These are phyloP conservation scores for Salvia hispanica DNA, from an alignment of 257 asterid species.

Conservation along the genomic window DNA sequence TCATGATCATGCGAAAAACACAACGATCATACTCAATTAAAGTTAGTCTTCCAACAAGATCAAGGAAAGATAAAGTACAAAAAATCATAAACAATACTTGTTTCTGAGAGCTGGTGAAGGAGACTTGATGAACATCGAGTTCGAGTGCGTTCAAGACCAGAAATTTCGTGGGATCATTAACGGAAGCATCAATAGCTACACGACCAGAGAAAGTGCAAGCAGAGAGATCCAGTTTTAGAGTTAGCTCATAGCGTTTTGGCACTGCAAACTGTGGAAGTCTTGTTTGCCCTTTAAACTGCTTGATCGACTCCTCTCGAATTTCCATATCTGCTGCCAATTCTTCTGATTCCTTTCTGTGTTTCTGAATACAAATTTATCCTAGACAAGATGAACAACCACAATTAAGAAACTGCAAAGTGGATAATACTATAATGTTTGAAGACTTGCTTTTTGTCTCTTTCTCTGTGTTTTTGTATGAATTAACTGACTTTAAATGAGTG, in stretches of 20 bases:
- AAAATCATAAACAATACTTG: not conserved
- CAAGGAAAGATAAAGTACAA: not conserved
- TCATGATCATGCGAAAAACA: not conserved
- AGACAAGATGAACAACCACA: not conserved
- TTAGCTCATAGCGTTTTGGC: conserved; percentile 44
- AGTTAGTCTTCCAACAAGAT: not conserved
- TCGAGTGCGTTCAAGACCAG: conserved; percentile 38
- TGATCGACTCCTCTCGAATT: conserved; percentile 25
- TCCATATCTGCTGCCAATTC: conserved; percentile 21
- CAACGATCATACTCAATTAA: not conserved
- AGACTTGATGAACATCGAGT: conserved; percentile 32
- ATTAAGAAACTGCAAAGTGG: not conserved
- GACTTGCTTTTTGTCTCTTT: not conserved
- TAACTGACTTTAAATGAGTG: not conserved
- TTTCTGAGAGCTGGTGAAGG: conserved; percentile 30
- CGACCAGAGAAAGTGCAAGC: conserved; percentile 35
- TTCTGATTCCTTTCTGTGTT: not conserved
- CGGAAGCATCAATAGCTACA: conserved; percentile 28
- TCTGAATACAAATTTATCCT: not conserved
- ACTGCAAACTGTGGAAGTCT: conserved; percentile 45
- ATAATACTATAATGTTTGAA: not conserved
- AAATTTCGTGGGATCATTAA: conserved; percentile 27
- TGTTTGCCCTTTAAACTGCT: conserved; percentile 36
- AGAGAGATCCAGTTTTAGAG: conserved; percentile 38
- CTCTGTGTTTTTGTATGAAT: not conserved